Evolutionary conservation across 2,329 filamentous ascomycete species (phyloP).

Genomic region (Acrocalymma vagum): DNA sequence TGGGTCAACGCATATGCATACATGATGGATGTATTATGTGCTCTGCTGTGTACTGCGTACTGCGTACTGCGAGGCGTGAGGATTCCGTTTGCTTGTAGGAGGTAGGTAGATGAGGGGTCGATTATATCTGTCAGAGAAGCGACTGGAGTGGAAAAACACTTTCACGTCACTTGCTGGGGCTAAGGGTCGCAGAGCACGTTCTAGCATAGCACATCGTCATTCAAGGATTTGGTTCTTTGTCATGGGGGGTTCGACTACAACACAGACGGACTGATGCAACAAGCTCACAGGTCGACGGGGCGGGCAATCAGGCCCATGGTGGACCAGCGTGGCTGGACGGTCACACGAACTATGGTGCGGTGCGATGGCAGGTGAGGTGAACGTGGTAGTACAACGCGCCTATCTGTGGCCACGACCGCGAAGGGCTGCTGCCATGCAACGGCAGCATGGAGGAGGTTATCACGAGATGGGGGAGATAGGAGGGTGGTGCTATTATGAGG

Average conservation of each 20-base stretch:
- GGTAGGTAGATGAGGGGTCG: conserved; percentile 8
- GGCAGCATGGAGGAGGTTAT: conserved; percentile 31
- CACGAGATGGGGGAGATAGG: no score
- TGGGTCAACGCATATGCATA: conserved; percentile 36
- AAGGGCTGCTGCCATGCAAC: conserved; percentile 32
- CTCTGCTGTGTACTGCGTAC: conserved; percentile 5
- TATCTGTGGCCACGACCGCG: conserved; percentile 28
- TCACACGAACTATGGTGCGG: conserved; percentile 28
- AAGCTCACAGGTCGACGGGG: no score
- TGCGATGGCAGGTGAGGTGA: conserved; percentile 35
- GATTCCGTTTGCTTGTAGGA: conserved; percentile 5
- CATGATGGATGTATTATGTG: conserved; percentile 36
- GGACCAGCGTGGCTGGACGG: conserved; percentile 19
- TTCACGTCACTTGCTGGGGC: conserved; percentile 34
- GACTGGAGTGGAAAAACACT: no score
- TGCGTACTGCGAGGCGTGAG: conserved; percentile 13
- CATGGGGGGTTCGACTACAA: conserved; percentile 14
- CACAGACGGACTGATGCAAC: conserved; percentile 6
- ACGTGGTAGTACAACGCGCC: conserved; percentile 41
- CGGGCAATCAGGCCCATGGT: conserved; percentile 13
- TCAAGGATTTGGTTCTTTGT: conserved; percentile 32
- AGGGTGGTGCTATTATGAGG: conserved; percentile 6
- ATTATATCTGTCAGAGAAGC: conserved; percentile 25
- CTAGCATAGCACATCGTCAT: conserved; percentile 21
- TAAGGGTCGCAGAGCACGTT: conserved; percentile 21